Evolutionary conservation across 2,329 filamentous ascomycete species (phyloP).

Genomic region (Mycosphaerella arachidis): DNA sequence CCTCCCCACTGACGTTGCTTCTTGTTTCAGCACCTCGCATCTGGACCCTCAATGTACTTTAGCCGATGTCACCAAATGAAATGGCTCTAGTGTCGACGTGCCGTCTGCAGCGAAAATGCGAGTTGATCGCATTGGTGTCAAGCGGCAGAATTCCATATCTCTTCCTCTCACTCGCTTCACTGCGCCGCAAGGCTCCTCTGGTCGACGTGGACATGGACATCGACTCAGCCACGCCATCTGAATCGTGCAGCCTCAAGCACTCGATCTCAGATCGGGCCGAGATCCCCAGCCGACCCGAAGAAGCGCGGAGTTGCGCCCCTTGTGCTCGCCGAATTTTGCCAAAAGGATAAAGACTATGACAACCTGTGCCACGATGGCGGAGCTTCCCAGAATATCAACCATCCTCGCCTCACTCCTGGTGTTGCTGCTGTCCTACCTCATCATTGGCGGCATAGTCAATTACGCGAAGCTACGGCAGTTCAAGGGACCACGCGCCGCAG

Average conservation of each 20-base stretch:
- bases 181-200: neutral
- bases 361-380: neutral
- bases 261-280: neutral
- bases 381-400: neutral
- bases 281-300: neutral
- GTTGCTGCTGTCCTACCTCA: slow-evolving; percentile 16
- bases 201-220: neutral
- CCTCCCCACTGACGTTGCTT: neutral
- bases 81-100: neutral
- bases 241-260: neutral
- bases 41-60: too few species aligned
- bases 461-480: slow-evolving; percentile 27
- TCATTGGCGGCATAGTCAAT: slow-evolving; percentile 20
- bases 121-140: neutral
- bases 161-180: neutral
- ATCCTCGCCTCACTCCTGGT: neutral
- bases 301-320: neutral
- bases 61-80: too few species aligned
- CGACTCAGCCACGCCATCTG: neutral
- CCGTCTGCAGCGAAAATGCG: neutral
- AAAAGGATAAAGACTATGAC: neutral
- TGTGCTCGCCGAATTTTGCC: neutral
- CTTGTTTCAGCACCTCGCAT: too few species aligned
- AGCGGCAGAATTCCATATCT: neutral
- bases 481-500: slow-evolving; percentile 25